Conservation (phyloP, 768 basidiomycete genomes). For the Kondoa subrosea region DNA sequence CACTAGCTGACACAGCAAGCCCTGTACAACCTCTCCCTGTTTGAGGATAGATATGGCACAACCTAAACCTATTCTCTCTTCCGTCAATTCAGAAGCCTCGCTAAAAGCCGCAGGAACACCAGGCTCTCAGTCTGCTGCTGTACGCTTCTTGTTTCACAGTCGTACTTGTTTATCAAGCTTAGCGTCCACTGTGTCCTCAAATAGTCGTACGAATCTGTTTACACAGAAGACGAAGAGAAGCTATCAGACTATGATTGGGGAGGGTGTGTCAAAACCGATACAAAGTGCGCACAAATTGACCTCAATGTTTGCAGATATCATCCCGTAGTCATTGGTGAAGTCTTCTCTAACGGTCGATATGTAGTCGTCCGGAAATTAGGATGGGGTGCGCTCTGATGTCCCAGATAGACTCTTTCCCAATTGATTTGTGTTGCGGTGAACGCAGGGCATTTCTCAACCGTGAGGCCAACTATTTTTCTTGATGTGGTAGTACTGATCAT, state of each 20-base stretch:
- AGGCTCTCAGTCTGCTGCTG: background rate
- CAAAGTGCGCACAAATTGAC: too few species aligned
- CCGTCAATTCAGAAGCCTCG: too few species aligned
- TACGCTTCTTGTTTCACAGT: background rate
- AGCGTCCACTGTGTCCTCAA: background rate
- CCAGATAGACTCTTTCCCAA: background rate
- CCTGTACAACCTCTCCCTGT: too few species aligned
- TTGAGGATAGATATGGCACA: too few species aligned
- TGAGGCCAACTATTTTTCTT: constrained; percentile 37
- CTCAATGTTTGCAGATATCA: constrained; percentile 1
- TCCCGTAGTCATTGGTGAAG: constrained; percentile 42
- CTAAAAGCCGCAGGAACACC: background rate
- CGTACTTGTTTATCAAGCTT: background rate
- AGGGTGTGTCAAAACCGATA: constrained; percentile 5
- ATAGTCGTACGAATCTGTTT: constrained; percentile 22
- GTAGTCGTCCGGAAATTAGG: constrained; percentile 77
- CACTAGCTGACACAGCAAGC: too few species aligned
- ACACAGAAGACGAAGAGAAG: constrained; percentile 30
- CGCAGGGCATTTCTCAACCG: constrained; percentile 62
- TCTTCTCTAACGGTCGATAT: constrained; percentile 72
- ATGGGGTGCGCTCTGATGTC: constrained; percentile 46
- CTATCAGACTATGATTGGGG: constrained; percentile 22
- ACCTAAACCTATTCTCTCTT: too few species aligned
- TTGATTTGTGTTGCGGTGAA: too few species aligned
- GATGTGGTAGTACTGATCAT: background rate